phyloP scores from a whole-genome alignment of 768 basidiomycete species.

The Harrya chromipes region DNA sequence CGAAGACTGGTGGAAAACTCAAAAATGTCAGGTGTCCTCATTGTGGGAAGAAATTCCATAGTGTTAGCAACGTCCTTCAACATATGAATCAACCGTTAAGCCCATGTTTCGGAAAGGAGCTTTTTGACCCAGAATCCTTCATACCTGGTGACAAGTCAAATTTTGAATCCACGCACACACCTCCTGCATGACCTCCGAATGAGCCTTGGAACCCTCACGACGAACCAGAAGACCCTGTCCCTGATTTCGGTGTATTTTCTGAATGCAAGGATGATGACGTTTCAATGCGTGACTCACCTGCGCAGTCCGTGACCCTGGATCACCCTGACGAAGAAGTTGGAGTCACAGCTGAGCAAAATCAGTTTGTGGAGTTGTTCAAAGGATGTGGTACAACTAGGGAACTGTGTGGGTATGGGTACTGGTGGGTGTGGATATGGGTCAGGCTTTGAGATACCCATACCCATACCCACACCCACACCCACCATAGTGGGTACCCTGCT shows the following conservation, averaged over 20 bases:
- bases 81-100: not conserved
- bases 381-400: not conserved
- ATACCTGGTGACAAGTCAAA: not conserved
- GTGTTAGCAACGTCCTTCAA: not conserved
- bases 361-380: not conserved
- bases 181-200: not conserved
- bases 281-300: not conserved
- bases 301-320: no score
- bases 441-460: no score
- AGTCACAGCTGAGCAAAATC: not conserved
- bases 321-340: no score
- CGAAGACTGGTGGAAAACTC: not conserved
- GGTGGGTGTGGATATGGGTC: no score
- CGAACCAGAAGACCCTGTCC: no score
- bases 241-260: no score
- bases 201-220: no score
- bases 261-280: not conserved
- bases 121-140: not conserved
- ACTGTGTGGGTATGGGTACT: no score
- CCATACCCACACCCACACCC: no score
- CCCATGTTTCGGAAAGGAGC: not conserved
- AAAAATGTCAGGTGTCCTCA: not conserved
- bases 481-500: no score
- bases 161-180: not conserved
- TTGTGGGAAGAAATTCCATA: not conserved